Base-by-base conservation (phyloP, 1,139 yeast genomes). In the Suhomyces maxii region DNA sequence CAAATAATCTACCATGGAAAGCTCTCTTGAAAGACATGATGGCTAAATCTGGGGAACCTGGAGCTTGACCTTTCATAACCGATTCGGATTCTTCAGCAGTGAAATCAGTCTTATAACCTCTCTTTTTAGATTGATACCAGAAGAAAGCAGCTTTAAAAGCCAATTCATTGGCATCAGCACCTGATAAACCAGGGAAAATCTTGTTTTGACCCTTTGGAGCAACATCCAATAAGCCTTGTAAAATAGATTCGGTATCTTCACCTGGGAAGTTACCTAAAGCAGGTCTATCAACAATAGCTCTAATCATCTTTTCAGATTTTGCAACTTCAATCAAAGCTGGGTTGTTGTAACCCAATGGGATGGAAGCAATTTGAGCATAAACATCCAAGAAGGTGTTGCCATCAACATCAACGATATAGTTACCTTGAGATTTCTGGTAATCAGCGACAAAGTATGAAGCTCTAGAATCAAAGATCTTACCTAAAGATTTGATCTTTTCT, bases 121-220 rank as follows among this genome's bases (percentile, higher is more conserved):
- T 81, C 68, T 73, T 73, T 61, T 79, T 70, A 44, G 81, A 68
- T 60, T 83, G 87, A 66, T 84, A 84, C 76, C 85, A 84, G 73
- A 86, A 81, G 65, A 86, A 86, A 8, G 88, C 89, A 44, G 95
- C 93, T 71, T 86, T 86, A 76, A 83, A 86, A 9, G 95, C 95
- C 62, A 85, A 78, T 67, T 86, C 95, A 62, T 84, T 85, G 55
- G 95, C 95, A 63, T 86, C 93, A 30, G 91, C 87, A 50, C 95
- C 95, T 14, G 89, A 80, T 57, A 86, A 73, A 37, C 87, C 91
- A 13, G 88, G 81, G 89, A 91, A 87, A 46, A 79, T 77, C 59
- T 79, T 70, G 58, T 73, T 77, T 65, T 82, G 84, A 50, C 88
- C 89, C 61, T 80, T 79, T 55, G 91, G 91, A 42, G 90, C 90